A percentile compares a stretch with the other conserved stretches of the same genome.
These are phyloP conservation scores for Didymella segeticola DNA, from an alignment of 2,329 filamentous ascomycete species.

Conservation along the genomic window DNA sequence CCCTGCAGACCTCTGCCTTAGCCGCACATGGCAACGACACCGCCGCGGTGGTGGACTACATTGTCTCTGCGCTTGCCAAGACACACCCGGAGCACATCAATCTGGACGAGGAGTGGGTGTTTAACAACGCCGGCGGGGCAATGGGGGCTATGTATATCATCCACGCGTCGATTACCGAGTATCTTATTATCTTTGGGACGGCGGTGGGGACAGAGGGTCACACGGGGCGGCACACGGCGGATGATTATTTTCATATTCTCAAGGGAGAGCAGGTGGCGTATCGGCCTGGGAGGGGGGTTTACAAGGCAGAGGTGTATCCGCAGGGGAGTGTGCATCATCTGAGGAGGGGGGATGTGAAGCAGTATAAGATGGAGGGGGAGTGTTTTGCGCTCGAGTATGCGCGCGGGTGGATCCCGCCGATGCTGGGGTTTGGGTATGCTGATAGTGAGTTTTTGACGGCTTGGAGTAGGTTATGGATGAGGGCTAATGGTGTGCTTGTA, in stretches of 20 bases:
- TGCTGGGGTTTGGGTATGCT: slow-evolving; percentile 89
- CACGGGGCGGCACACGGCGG: slow-evolving; percentile 84
- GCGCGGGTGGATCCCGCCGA: slow-evolving; percentile 88
- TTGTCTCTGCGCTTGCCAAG: slow-evolving; percentile 69
- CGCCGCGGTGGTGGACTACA: slow-evolving; percentile 69
- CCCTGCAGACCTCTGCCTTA: slow-evolving; percentile 69
- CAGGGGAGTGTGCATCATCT: slow-evolving; percentile 76
- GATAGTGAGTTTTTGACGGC: slow-evolving; percentile 57
- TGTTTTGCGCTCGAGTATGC: slow-evolving; percentile 88
- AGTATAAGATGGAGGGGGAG: slow-evolving; percentile 79
- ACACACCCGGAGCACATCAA: slow-evolving; percentile 62
- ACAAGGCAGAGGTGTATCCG: slow-evolving; percentile 72
- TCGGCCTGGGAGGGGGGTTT: slow-evolving; percentile 65
- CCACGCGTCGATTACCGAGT: slow-evolving; percentile 83
- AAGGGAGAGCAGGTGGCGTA: slow-evolving; percentile 79
- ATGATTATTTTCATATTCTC: slow-evolving; percentile 95
- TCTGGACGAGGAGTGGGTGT: slow-evolving; percentile 81
- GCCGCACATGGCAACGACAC: slow-evolving; percentile 78
- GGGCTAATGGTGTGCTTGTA: not conserved
- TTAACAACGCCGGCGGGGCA: slow-evolving; percentile 89
- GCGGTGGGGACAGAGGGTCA: slow-evolving; percentile 87
- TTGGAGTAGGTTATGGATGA: no score
- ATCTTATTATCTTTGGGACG: slow-evolving; percentile 54
- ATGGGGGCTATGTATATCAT: slow-evolving; percentile 94
- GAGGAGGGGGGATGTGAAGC: slow-evolving; percentile 73